Evolutionary conservation across 352 stramenopile species (phyloP), one percentile per base, ranked within the genome.

Genomic region (Globisporangium heterothallicum): DNA sequence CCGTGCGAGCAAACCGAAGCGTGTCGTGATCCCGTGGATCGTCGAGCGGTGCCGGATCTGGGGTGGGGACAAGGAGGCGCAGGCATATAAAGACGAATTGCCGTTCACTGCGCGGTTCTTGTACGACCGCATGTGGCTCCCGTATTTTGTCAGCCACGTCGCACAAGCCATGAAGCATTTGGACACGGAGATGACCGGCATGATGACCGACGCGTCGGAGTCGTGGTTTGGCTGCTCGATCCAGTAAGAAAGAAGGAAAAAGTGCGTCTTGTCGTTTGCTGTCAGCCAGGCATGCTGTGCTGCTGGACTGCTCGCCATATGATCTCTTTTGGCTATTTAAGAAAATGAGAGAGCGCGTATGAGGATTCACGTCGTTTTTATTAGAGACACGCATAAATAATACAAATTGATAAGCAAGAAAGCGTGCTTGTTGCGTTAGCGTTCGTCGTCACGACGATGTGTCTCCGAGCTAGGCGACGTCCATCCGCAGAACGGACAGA

Each of bases 1-100:
- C 49, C 74, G 76, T 24, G 69, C 71, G 6, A 83, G 65, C 0
- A 75, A 68, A 36, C 78, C 82, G 6, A 88, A 88, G 61, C 64
- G 65, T 10, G 63, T 91, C 6, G 78, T 91, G 44, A 72, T 92
- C 10, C 79, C 80, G 7, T 92, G 82, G 82, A 91, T 92, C 24
- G 77, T 91, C 18, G 82, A 92, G 47, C 72, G 79, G 14, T 82
- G 68, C 53, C 76, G 78, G 25, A 58, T 89, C 6, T 91, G 79
- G 82, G 79, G 82, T 35, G 78, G 72, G 41, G 60, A 58, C 29
- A 72, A 83, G 29, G 68, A 78, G 10, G 74, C 76, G 35, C 70
- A 76, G 42, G 70, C 69, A 30, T 86, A 84, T 58, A 81, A 75
- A 53, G 78, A 86, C 44, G 78, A 92, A 34, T 66, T 92, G 14